Percentiles rank a stretch among this genome's conserved stretches.
Conservation (phyloP, 345 rosid genomes). For the Linum lewisii region DNA sequence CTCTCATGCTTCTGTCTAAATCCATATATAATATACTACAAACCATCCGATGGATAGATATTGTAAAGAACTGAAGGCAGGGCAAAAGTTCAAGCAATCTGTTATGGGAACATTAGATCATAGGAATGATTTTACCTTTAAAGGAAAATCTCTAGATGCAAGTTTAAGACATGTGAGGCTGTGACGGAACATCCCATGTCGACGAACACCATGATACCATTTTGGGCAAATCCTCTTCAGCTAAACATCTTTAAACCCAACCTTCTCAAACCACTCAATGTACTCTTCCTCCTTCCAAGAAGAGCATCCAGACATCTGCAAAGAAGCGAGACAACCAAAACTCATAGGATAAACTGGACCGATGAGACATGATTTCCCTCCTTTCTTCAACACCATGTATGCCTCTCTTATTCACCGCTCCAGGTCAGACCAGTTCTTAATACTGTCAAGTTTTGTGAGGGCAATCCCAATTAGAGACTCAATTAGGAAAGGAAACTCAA, state of each 20-base stretch:
- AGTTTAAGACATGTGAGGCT: slow-evolving; percentile 27
- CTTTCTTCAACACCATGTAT: slow-evolving; percentile 29
- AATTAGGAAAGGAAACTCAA: not conserved
- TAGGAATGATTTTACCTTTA: slow-evolving; percentile 15
- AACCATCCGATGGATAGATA: too few relatives aligned
- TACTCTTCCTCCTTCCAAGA: slow-evolving; percentile 33
- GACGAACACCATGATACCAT: slow-evolving; percentile 30
- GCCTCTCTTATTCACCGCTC: slow-evolving; percentile 33
- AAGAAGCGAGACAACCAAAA: slow-evolving; percentile 33
- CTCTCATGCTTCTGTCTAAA: not conserved
- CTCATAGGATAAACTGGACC: slow-evolving; percentile 34
- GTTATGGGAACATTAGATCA: not conserved
- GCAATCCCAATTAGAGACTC: not conserved
- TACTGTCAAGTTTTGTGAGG: slow-evolving; percentile 14
- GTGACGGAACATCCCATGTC: slow-evolving; percentile 37
- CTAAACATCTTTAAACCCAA: slow-evolving; percentile 26
- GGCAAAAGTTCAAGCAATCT: too few relatives aligned
- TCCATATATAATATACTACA: too few relatives aligned
- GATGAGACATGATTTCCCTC: slow-evolving; percentile 31
- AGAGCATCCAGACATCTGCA: slow-evolving; percentile 33
- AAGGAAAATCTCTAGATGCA: slow-evolving; percentile 27
- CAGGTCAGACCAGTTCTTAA: slow-evolving; percentile 34
- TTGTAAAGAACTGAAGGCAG: too few relatives aligned
- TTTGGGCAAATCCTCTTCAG: slow-evolving; percentile 34
- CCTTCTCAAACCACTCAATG: slow-evolving; percentile 32